phyloP scores from a whole-genome alignment of 306 rosid species.

The Quercus variabilis region DNA sequence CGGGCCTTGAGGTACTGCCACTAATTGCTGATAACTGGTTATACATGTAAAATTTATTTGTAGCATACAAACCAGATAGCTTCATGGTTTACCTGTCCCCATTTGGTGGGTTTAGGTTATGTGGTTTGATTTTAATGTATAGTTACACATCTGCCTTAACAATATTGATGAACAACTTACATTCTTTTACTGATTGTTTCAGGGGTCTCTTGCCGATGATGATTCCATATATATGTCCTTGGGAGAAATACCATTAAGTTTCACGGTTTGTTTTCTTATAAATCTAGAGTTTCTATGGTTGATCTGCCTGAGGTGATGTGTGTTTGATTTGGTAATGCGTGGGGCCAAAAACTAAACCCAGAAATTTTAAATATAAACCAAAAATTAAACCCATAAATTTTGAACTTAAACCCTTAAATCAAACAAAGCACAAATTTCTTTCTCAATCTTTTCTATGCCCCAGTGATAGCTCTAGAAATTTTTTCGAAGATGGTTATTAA shows the following conservation, averaged over 20 bases:
- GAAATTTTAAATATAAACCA: too few relatives aligned
- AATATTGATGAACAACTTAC: slow-evolving; percentile 3
- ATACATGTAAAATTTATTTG: neutral
- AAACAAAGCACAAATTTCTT: too few relatives aligned
- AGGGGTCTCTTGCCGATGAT: slow-evolving; percentile 81
- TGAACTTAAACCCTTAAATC: too few relatives aligned
- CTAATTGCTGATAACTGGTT: slow-evolving; percentile 22
- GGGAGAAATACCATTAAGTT: slow-evolving; percentile 81
- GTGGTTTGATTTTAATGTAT: neutral
- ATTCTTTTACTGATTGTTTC: slow-evolving; percentile 40
- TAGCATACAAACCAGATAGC: neutral
- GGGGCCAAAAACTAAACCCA: too few relatives aligned
- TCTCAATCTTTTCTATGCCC: too few relatives aligned
- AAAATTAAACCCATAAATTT: too few relatives aligned
- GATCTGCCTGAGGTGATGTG: too few relatives aligned
- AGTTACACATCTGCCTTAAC: neutral
- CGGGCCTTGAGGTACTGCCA: slow-evolving; percentile 62
- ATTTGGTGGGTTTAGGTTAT: neutral
- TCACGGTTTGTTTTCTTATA: slow-evolving; percentile 40
- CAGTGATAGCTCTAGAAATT: too few relatives aligned
- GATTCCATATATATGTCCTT: slow-evolving; percentile 96
- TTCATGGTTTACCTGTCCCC: slow-evolving; percentile 19
- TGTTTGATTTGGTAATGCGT: too few relatives aligned
- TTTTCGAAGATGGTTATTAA: too few relatives aligned
- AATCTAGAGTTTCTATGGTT: slow-evolving; percentile 2